These are phyloP conservation scores for Fraxinus cuspidata DNA, from an alignment of 257 asterid genomes.

Conservation along the genomic window DNA sequence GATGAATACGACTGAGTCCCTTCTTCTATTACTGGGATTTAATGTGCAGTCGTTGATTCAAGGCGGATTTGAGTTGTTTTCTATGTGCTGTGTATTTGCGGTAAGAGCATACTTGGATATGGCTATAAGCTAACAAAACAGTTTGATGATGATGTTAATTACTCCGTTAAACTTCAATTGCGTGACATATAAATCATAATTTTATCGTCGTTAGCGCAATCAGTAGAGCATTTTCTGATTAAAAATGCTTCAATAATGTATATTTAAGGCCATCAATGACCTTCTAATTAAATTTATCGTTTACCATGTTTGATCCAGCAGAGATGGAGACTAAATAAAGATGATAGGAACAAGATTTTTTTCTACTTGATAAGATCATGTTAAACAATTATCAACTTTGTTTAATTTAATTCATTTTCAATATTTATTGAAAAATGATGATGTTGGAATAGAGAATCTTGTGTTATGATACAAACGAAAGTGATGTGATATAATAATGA, in stretches of 20 bases:
- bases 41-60: too few species aligned
- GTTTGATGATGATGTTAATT: neutral
- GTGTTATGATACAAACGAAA: too few species aligned
- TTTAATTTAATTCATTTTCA: neutral
- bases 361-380: constrained; percentile 28
- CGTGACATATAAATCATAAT: constrained; percentile 33
- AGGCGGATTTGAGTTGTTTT: too few species aligned
- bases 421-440: neutral
- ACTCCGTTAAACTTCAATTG: neutral
- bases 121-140: neutral
- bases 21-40: too few species aligned
- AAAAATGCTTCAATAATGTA: constrained; percentile 31
- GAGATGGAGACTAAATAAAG: constrained; percentile 20
- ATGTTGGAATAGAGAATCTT: neutral
- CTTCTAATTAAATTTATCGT: constrained; percentile 26
- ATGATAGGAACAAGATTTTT: constrained; percentile 3
- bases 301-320: constrained; percentile 35
- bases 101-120: too few species aligned
- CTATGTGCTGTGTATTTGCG: too few species aligned
- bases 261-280: constrained; percentile 41
- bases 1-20: too few species aligned
- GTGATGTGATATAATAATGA: too few species aligned
- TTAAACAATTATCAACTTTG: constrained; percentile 6
- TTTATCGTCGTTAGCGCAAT: constrained; percentile 41
- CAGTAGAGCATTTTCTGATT: constrained; percentile 43